Conservation (phyloP, 140 eudicot genomes). For the Bidens hawaiensis region DNA sequence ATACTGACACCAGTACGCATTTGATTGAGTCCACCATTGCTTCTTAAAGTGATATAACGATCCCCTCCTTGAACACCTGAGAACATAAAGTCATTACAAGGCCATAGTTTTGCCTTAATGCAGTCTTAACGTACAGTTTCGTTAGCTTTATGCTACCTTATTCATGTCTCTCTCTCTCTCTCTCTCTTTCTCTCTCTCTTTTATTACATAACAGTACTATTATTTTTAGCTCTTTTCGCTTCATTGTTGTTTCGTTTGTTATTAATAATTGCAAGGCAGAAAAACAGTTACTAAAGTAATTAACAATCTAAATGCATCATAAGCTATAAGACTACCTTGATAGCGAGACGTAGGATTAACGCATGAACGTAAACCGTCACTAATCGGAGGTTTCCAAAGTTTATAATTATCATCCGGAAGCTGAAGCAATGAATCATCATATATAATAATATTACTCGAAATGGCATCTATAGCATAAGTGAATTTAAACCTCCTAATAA, state of each 20-base stretch:
- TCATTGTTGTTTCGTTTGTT: no score
- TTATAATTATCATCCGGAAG: constrained; percentile 34
- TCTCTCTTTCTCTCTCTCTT: no score
- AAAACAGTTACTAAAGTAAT: background rate
- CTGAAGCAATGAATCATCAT: constrained; percentile 3
- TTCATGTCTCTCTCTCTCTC: no score
- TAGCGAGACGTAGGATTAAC: constrained; percentile 64
- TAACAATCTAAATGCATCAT: constrained; percentile 2
- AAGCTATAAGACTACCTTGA: constrained; percentile 46
- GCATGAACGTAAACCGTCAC: constrained; percentile 55
- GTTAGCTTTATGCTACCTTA: no score
- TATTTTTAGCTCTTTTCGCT: no score
- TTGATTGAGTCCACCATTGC: constrained; percentile 95
- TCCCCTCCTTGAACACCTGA: constrained; percentile 53
- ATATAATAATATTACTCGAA: no score
- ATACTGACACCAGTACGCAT: constrained; percentile 92
- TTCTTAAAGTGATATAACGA: constrained; percentile 72
- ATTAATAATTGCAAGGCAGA: no score
- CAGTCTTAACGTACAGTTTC: no score
- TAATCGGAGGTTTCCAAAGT: constrained; percentile 53
- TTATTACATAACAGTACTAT: no score
- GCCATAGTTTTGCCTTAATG: background rate
- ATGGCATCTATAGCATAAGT: background rate
- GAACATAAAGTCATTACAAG: background rate
- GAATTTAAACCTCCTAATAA: background rate